Percentiles rank a stretch among this genome's conserved stretches.
Evolutionary conservation across 805 yeast species (phyloP).

Genomic region (Sporopachydermia quercuum): DNA sequence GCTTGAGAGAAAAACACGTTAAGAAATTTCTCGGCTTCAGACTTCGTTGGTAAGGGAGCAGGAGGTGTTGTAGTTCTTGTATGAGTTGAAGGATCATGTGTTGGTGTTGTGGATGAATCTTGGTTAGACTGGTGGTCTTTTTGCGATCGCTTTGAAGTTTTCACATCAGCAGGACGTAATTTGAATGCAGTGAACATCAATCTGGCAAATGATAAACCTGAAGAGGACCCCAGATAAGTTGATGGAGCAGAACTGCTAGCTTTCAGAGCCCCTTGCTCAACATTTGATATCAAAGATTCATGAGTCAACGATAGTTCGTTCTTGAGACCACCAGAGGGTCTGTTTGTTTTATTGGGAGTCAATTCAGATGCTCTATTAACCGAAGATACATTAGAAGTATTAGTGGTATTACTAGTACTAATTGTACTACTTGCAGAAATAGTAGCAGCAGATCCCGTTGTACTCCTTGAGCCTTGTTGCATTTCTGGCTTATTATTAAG

Average conservation of each 20-base stretch:
- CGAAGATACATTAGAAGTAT: neutral
- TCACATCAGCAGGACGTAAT: constrained; percentile 15
- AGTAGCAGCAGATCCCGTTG: too few species aligned
- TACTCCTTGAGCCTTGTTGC: too few species aligned
- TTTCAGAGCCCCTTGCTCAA: neutral
- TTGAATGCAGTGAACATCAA: constrained; percentile 68
- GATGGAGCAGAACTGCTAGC: neutral
- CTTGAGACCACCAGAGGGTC: neutral
- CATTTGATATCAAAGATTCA: neutral
- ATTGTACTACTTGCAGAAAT: neutral
- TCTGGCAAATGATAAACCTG: constrained; percentile 62
- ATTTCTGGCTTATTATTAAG: too few species aligned
- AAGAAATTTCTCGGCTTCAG: constrained; percentile 50
- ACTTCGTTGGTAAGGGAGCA: constrained; percentile 52
- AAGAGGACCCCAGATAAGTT: constrained; percentile 8
- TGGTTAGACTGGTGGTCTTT: constrained; percentile 11
- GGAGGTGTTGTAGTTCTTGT: constrained; percentile 18
- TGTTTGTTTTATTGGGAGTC: too few species aligned
- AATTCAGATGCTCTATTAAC: neutral
- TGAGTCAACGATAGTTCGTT: neutral
- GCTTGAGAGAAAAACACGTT: constrained; percentile 61
- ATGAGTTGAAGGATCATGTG: constrained; percentile 11
- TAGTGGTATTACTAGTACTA: neutral
- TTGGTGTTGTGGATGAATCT: constrained; percentile 12
- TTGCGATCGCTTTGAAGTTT: constrained; percentile 16